phyloP scores from a whole-genome alignment of 78 protist species.

The Protostelium mycophagum region DNA sequence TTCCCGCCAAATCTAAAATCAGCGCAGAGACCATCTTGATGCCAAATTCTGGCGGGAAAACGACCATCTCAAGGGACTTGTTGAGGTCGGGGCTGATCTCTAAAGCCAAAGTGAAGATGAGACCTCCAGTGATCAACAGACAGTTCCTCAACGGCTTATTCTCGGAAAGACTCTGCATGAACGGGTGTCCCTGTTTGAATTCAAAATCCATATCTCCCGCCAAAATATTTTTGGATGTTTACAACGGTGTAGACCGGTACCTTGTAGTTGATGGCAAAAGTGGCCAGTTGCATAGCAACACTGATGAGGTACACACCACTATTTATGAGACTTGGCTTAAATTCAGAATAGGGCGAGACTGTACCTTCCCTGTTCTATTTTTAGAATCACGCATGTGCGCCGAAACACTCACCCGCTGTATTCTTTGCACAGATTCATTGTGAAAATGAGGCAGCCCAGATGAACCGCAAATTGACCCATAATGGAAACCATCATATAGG shows the following conservation, averaged over 20 bases:
- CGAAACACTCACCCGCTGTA: neutral
- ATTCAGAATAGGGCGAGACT: conserved; percentile 59
- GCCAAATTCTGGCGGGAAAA: conserved; percentile 18
- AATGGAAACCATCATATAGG: conserved; percentile 74
- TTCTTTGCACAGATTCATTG: neutral
- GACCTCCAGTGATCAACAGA: conserved; percentile 28
- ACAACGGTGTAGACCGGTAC: too few species aligned
- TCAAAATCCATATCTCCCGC: neutral
- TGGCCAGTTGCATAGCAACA: conserved; percentile 62
- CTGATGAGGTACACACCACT: conserved; percentile 72
- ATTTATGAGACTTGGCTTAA: conserved; percentile 80
- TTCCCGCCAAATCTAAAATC: neutral
- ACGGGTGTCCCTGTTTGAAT: conserved; percentile 57
- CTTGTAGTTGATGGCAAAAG: conserved; percentile 88
- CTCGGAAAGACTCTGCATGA: conserved; percentile 66
- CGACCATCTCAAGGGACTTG: conserved; percentile 24
- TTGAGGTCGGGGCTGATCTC: conserved; percentile 29
- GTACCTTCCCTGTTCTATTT: neutral
- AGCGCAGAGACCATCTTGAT: neutral
- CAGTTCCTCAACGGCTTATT: conserved; percentile 36
- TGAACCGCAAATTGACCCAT: conserved; percentile 81
- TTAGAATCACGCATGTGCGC: conserved; percentile 11
- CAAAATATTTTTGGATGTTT: too few species aligned
- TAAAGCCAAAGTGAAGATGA: conserved; percentile 15
- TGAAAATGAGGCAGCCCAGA: conserved; percentile 43